Base-by-base conservation (phyloP, 208 protist species). In the Trypanosoma congolense region DNA sequence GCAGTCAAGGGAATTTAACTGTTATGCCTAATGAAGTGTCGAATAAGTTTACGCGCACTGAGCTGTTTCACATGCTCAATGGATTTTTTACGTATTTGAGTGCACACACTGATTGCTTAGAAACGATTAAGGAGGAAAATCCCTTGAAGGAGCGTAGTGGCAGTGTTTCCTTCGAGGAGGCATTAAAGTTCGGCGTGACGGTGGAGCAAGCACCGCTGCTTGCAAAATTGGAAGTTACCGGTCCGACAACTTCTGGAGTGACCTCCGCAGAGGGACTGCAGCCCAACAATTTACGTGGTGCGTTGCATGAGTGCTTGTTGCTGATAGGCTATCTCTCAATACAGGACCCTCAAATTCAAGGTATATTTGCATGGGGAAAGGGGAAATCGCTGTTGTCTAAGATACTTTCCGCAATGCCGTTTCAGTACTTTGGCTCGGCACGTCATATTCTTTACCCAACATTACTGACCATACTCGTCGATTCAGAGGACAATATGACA, bases 361-460 rank as follows among this genome's bases (percentile, higher is more conserved):
- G 84, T n/a, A 90, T 91, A 66, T 67, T 93, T 58, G 59, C 68
- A 1, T 93, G 87, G 83, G 87, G 87, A 0, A 87, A 85, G 50
- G 65, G 56, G 21, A 80, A 75, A 45, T 66, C 80, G 24, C 62
- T 93, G 8, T 54, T 93, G 10, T 74, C 70, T 16, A 78, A 53
- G 29, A 70, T 93, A 30, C 51, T 91, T 14, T 73, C 59, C 25
- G 68, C 75, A 22, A 65, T 93, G 40, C 87, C 87, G 14, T 80
- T 84, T 48, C 65, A 83, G 24, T 93, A 93, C 60, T 93, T 93
- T 54, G 75, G 78, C 30, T 79, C 56, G 5, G 87, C 80, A 12
- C 70, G 80, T n/a, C 87, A 93, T 54, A 87, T 93, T 53, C 48
- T 93, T 8, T 91, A 86, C 43, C 87, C 87, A 0, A 90, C 87